phyloP scores from a whole-genome alignment of 306 rosid species.

The Castanea mollissima region DNA sequence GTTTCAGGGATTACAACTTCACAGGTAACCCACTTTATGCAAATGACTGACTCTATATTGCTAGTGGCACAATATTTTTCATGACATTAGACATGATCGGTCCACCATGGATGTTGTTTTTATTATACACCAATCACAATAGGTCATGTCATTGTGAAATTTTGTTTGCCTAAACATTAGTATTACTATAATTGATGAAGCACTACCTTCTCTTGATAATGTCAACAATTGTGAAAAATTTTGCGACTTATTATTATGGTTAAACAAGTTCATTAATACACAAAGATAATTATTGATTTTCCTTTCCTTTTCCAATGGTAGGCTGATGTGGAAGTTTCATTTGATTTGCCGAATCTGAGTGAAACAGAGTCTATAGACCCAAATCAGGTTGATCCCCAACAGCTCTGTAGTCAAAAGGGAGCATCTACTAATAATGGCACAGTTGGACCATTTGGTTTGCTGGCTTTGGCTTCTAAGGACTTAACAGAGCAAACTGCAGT shows the following conservation, averaged over 20 bases:
- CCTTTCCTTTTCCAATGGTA: not conserved
- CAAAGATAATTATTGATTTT: too few species aligned
- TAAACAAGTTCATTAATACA: not conserved
- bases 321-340: slow-evolving; percentile 61
- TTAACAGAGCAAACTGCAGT: slow-evolving; percentile 52
- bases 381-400: slow-evolving; percentile 39
- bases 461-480: slow-evolving; percentile 54
- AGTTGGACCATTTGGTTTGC: slow-evolving; percentile 62
- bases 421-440: slow-evolving; percentile 30
- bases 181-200: too few species aligned
- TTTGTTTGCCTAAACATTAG: too few species aligned
- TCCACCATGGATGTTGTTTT: too few species aligned
- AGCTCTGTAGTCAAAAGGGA: slow-evolving; percentile 41
- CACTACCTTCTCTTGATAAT: too few species aligned
- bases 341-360: slow-evolving; percentile 37
- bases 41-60: not conserved
- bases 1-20: slow-evolving; percentile 55
- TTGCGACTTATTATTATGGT: too few species aligned
- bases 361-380: slow-evolving; percentile 39
- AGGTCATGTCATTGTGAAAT: too few species aligned
- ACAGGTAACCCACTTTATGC: slow-evolving; percentile 39
- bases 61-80: too few species aligned
- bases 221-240: too few species aligned
- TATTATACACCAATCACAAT: too few species aligned
- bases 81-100: too few species aligned